Conservation (phyloP, 352 stramenopile species). For the Pelagophyceae sp. region DNA sequence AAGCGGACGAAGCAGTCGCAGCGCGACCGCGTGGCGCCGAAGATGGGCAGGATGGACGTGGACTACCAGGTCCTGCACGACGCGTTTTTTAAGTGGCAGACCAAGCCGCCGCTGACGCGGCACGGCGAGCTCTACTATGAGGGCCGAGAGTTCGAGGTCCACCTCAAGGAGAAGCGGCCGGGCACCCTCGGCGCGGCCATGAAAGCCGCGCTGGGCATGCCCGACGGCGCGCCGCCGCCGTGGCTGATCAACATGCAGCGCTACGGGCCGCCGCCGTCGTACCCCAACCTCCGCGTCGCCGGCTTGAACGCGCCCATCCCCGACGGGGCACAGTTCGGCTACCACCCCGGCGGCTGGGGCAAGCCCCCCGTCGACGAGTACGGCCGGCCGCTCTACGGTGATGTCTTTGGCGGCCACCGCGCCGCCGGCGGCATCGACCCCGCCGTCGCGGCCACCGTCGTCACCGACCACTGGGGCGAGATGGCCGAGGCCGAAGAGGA, state of each 20-base stretch:
- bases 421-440: conserved; percentile 38
- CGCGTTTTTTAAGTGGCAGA: conserved; percentile 97
- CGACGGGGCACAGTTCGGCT: conserved; percentile 82
- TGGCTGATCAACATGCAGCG: conserved; percentile 98
- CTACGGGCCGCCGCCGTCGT: conserved; percentile 89
- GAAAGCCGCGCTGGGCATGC: conserved; percentile 83
- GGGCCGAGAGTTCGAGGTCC: conserved; percentile 75
- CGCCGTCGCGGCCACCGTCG: conserved; percentile 48
- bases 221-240: conserved; percentile 75
- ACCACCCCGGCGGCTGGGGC: conserved; percentile 90
- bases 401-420: conserved; percentile 69
- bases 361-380: conserved; percentile 92
- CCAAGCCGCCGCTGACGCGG: conserved; percentile 78
- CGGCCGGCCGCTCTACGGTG: conserved; percentile 87
- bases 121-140: conserved; percentile 85
- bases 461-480: conserved; percentile 45
- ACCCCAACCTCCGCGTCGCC: conserved; percentile 89
- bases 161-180: conserved; percentile 71
- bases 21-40: conserved; percentile 80
- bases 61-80: conserved; percentile 95
- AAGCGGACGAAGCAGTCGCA: conserved; percentile 83
- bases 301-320: conserved; percentile 93
- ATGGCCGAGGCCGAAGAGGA: conserved; percentile 41
- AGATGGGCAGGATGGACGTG: conserved; percentile 92
- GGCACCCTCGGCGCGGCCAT: conserved; percentile 71